A percentile compares a stretch with the other conserved stretches of the same genome.
Conservation (phyloP, 2,329 filamentous ascomycete genomes). For the Dichotomopilus funicola region DNA sequence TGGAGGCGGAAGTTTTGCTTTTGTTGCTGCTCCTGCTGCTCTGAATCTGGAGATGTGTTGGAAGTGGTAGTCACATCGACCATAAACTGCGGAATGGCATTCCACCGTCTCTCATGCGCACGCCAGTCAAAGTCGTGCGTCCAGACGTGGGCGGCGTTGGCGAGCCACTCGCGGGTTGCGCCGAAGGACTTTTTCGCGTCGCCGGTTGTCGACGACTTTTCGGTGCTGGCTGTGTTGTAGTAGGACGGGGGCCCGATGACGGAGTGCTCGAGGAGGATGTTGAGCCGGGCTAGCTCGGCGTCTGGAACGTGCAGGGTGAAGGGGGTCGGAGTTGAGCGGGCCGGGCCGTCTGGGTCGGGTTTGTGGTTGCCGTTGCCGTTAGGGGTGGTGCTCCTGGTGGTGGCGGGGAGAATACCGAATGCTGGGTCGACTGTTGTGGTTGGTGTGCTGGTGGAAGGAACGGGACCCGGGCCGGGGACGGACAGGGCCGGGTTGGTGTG, state of each 20-base stretch:
- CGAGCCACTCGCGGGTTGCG: slow-evolving; percentile 13
- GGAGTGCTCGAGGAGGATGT: slow-evolving; percentile 6
- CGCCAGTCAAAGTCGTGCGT: slow-evolving; percentile 16
- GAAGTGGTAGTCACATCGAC: slow-evolving; percentile 15
- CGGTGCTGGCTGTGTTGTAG: slow-evolving; percentile 14
- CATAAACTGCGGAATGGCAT: slow-evolving; percentile 17
- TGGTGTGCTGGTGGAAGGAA: too few relatives aligned
- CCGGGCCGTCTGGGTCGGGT: too few relatives aligned
- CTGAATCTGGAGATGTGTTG: background rate
- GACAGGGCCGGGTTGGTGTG: too few relatives aligned
- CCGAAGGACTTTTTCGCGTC: slow-evolving; percentile 10
- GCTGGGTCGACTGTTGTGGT: too few relatives aligned
- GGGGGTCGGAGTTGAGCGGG: slow-evolving; percentile 1
- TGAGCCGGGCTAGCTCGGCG: slow-evolving; percentile 7
- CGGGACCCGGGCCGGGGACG: too few relatives aligned
- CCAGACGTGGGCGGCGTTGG: slow-evolving; percentile 9
- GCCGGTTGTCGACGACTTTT: background rate
- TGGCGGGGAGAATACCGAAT: too few relatives aligned
- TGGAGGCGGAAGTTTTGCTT: slow-evolving; percentile 16
- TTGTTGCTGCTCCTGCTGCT: too few relatives aligned
- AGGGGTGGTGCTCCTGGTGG: too few relatives aligned
- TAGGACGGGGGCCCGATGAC: slow-evolving; percentile 9
- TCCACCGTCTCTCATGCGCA: slow-evolving; percentile 12
- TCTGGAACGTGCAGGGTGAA: slow-evolving; percentile 12
- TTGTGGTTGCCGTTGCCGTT: too few relatives aligned